Base-by-base conservation (phyloP, 208 protist species). In the Lotmaria passim region DNA sequence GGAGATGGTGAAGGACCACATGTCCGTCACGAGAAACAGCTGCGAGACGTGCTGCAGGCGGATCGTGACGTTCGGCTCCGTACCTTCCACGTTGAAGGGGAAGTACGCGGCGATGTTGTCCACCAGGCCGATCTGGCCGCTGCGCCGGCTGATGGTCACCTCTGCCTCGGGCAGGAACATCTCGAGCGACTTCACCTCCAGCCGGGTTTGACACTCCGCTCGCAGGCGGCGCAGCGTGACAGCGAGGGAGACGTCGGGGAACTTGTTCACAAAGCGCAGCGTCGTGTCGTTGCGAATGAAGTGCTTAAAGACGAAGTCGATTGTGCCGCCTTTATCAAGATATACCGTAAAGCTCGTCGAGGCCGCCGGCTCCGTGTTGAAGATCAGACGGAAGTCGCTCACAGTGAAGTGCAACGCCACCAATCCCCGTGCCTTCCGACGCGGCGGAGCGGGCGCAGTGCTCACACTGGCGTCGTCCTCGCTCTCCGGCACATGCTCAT, bases 111-210 rank as follows among this genome's bases (percentile, higher is more conserved):
- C 51, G 38, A 93, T 53, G 73, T 59, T 60, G 57, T 81, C 50
- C 2, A 87, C 57, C 0, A 74, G 3, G 28, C 65, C 62, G n/a
- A 73, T 51, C 7, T 23, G 34, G n/a, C 62, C 56, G 28, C 70
- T 62, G 14, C 78, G 52, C 3, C 85, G 84, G 65, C 85, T 86
- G n/a, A 84, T 38, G 23, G 46, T 56, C 8, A 85, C 33, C 67
- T 86, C 82, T 34, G 81, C 69, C 61, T 92, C 82, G 1, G 85
- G 86, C 24, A 96, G 50, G 48, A 67, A 76, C 51, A 95, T 68
- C 69, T 95, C 92, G 5, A 96, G 36, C 31, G 89, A 93, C 74
- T 94, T 93, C 51, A 95, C 86, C 75, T 96, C 92, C 21, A 96
- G 77, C 69, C 86, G 90, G 28, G 85, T 92, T 60, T 94, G 92